phyloP scores from a whole-genome alignment of 805 yeast genomes.

The Metschnikowia corniflorae region DNA sequence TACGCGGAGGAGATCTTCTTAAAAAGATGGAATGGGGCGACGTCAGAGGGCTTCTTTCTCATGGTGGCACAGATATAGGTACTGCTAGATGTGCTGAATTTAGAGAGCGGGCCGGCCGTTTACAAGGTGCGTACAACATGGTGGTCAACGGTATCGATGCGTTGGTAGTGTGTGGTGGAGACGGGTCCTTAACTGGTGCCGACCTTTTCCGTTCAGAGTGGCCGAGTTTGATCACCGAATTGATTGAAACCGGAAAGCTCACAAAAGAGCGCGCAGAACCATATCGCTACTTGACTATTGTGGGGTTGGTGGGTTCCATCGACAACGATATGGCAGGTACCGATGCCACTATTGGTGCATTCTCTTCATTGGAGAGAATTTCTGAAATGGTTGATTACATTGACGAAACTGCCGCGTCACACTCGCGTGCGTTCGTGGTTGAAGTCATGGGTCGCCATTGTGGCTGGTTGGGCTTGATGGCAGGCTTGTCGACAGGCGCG shows the following conservation, averaged over 20 bases:
- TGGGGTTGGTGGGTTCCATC: conserved; percentile 94
- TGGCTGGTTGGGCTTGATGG: conserved; percentile 98
- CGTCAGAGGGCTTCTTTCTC: conserved; percentile 87
- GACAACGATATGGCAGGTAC: conserved; percentile 98
- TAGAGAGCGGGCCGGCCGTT: conserved; percentile 80
- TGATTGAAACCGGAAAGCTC: conserved; percentile 53
- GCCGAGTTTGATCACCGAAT: conserved; percentile 82
- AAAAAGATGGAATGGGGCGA: conserved; percentile 87
- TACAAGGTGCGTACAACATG: conserved; percentile 79
- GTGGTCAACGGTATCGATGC: conserved; percentile 90
- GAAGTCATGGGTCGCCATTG: conserved; percentile 99
- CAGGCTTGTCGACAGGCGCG: conserved; percentile 95
- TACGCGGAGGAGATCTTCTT: conserved; percentile 76
- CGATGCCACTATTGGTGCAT: conserved; percentile 95
- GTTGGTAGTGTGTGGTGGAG: conserved; percentile 95
- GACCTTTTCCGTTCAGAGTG: conserved; percentile 91
- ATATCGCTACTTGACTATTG: conserved; percentile 73
- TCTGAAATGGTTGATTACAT: conserved; percentile 94
- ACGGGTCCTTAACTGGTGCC: conserved; percentile 97
- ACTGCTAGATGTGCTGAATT: conserved; percentile 91
- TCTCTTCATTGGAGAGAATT: conserved; percentile 87
- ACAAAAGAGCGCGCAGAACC: conserved; percentile 56
- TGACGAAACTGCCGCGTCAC: conserved; percentile 96
- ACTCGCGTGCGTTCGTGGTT: conserved; percentile 94
- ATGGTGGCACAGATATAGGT: conserved; percentile 95